Percentiles rank a stretch among this genome's conserved stretches.
Conservation (phyloP, 768 basidiomycete species). For the Pluteus cervinus region DNA sequence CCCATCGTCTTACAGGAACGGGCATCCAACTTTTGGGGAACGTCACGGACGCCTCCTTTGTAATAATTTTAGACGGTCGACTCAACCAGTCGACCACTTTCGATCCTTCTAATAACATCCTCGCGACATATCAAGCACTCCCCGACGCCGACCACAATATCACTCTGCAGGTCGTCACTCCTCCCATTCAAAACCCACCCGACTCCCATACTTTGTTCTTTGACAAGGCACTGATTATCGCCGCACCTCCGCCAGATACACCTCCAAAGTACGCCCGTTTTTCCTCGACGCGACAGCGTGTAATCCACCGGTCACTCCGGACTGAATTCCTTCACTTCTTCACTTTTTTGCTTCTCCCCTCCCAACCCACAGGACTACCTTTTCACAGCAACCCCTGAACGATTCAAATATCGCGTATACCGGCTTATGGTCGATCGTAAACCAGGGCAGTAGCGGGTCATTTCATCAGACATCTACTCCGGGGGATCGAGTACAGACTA, state of each 20-base stretch:
- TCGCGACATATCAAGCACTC: constrained; percentile 45
- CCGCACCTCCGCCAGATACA: constrained; percentile 26
- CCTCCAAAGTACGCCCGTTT: no score
- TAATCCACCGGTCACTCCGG: neutral
- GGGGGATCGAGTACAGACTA: constrained; percentile 37
- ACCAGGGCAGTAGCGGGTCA: constrained; percentile 10
- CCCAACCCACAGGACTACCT: constrained; percentile 23
- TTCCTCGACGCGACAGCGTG: no score
- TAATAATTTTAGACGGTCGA: constrained; percentile 47
- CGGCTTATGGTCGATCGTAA: constrained; percentile 48
- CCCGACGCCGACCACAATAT: constrained; percentile 46
- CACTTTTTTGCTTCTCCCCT: no score
- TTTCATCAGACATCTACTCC: constrained; percentile 24
- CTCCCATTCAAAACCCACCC: no score
- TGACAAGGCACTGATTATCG: constrained; percentile 50
- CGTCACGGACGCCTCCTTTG: constrained; percentile 36
- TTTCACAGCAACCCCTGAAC: constrained; percentile 29
- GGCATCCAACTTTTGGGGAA: constrained; percentile 57
- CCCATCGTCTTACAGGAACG: constrained; percentile 39
- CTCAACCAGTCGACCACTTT: constrained; percentile 17
- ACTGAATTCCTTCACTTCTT: constrained; percentile 2
- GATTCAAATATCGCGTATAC: constrained; percentile 43
- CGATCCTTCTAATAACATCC: constrained; percentile 28
- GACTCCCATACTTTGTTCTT: no score
- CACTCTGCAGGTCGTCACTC: constrained; percentile 43